Evolutionary conservation across 768 basidiomycete genomes (phyloP).

Genomic region (Tephrocybe rancida): DNA sequence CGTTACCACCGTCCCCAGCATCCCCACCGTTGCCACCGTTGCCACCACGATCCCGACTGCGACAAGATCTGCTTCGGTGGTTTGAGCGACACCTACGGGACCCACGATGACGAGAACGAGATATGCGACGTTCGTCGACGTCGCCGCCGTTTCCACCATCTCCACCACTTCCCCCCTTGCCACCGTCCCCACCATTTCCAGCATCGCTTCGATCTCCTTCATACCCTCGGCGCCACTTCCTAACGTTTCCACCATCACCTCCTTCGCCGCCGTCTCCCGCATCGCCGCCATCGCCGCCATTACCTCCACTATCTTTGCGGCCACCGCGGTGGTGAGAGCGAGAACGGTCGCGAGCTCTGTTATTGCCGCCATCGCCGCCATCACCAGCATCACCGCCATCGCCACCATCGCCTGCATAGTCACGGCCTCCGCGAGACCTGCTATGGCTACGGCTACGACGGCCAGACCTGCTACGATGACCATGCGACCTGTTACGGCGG

Average conservation of each 20-base stretch:
- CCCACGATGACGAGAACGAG: background rate
- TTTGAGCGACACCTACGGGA: background rate
- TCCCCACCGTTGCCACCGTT: background rate
- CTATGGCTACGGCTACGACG: no score
- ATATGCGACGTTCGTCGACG: background rate
- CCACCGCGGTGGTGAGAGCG: background rate
- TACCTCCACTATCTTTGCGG: background rate
- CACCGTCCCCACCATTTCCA: constrained; percentile 4
- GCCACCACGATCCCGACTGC: background rate
- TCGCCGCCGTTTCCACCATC: constrained; percentile 3
- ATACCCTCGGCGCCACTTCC: background rate
- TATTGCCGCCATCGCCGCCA: background rate
- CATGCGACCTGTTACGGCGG: background rate
- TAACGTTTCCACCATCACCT: background rate
- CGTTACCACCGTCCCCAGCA: background rate
- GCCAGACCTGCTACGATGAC: no score
- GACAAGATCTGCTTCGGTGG: background rate
- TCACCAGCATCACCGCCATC: background rate
- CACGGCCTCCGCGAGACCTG: no score
- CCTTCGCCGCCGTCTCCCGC: constrained; percentile 1
- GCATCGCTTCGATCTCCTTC: background rate
- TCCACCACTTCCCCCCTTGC: constrained; percentile 1
- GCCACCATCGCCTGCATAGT: background rate
- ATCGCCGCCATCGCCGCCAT: background rate
- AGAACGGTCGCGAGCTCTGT: no score